Base-by-base conservation (phyloP, 1,284 basidiomycete species). In the Irpex sp. region DNA sequence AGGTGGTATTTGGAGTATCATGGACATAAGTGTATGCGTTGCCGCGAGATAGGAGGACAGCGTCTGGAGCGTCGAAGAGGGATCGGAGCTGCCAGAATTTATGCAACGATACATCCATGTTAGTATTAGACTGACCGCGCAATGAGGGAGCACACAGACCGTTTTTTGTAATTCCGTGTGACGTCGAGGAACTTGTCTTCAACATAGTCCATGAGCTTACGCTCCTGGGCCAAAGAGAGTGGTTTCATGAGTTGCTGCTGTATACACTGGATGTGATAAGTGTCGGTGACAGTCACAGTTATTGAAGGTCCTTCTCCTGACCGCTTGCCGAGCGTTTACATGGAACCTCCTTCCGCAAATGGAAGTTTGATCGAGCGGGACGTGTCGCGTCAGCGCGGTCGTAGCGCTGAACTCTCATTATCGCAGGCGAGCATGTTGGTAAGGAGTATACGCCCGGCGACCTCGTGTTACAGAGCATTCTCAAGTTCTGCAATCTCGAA, bases 1-100 rank as follows among this genome's bases (percentile, higher is more conserved):
- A 15, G 89, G 89, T 0, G 89, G 90, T 56, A 91, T 88, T 70
- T 88, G 88, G 13, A 92, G 77, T 55, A 89, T 80, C 58, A 92
- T 71, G 0, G 81, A 79, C 21, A 92, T 75, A 15, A 92, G 74
- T 49, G 76, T 76, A 49, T 82, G 84, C 17, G 82, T 78, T 5
- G 84, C 81, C 17, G 78, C 77, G 34, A 92, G 81, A 67, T 90
- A 92, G 9, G 78, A 69, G 0, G 78, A 65, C 15, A 91, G 76
- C 0, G 86, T 89, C 37, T 80, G 79, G 1, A 88, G 76, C 1
- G 72, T 77, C n/a, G 83, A 81, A 0, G 82, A 82, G 0, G 81
- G 81, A 58, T 86, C 85, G 55, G 82, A 81, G 40, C 86, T 88
- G 68, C 5, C 19, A 60, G 15, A 26, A 26, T 2, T 26, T 26